Conservation (phyloP, 352 stramenopile species). For the Pythium apleroticum region DNA sequence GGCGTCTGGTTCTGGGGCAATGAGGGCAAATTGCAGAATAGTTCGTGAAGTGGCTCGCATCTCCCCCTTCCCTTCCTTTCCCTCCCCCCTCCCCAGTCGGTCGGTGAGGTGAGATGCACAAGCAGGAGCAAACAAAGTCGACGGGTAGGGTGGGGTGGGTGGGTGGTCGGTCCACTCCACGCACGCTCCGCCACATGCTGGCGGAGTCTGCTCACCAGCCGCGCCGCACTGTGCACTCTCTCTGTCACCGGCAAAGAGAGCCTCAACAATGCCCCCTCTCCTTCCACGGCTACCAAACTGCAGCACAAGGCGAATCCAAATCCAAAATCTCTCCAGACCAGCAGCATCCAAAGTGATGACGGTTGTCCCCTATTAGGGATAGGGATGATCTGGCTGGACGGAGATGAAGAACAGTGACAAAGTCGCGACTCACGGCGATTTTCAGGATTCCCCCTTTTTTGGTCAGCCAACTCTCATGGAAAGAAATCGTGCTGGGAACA, state of each 20-base stretch:
- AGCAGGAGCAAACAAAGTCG: conserved; percentile 17
- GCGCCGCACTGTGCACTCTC: conserved; percentile 10
- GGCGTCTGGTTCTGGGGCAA: conserved; percentile 18
- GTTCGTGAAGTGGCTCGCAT: conserved; percentile 15
- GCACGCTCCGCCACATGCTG: conserved; percentile 8
- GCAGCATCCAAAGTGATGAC: neutral
- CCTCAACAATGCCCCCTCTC: neutral
- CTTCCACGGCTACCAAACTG: neutral
- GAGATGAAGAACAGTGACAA: conserved; percentile 16
- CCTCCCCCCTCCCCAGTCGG: neutral
- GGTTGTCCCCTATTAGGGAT: conserved; percentile 13
- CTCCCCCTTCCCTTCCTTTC: conserved; percentile 17
- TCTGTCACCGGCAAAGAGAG: conserved; percentile 24
- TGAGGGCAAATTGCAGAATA: conserved; percentile 32
- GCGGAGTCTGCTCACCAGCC: conserved; percentile 18
- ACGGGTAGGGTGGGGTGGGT: conserved; percentile 7
- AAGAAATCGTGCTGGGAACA: conserved; percentile 5
- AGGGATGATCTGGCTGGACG: neutral
- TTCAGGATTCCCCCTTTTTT: conserved; percentile 8
- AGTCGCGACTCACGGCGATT: conserved; percentile 4
- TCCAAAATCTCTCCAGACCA: neutral
- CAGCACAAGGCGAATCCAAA: neutral
- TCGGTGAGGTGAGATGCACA: conserved; percentile 9
- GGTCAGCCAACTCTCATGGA: conserved; percentile 1
- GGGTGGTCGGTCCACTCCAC: conserved; percentile 23